Evolutionary conservation across 2,329 filamentous ascomycete species (phyloP).

Genomic region (Alternaria solani): DNA sequence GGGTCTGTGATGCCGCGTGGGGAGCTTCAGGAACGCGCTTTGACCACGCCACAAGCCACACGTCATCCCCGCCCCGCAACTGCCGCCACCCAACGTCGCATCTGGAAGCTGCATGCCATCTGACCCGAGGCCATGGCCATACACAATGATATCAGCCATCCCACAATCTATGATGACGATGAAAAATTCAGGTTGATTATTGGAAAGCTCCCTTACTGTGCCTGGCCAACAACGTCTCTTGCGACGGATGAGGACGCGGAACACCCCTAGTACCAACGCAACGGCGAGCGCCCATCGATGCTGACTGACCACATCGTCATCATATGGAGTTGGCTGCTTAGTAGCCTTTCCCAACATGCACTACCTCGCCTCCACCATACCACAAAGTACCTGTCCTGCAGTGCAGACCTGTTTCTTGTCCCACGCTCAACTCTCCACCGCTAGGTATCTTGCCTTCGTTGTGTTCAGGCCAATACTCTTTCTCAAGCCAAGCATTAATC

Average conservation of each 20-base stretch:
- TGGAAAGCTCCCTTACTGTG: not conserved
- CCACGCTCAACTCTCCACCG: constrained; percentile 83
- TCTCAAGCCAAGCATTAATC: constrained; percentile 78
- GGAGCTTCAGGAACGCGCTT: constrained; percentile 8
- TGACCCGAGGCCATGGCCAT: not conserved
- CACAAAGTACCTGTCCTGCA: constrained; percentile 78
- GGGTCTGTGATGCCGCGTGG: constrained; percentile 2
- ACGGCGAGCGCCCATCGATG: no score
- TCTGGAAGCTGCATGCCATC: not conserved
- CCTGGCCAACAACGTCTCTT: no score
- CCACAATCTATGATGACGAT: not conserved
- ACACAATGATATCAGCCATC: not conserved
- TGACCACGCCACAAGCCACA: constrained; percentile 23
- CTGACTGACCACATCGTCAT: no score
- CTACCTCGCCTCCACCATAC: constrained; percentile 75
- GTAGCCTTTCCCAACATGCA: constrained; percentile 63
- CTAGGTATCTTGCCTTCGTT: constrained; percentile 52
- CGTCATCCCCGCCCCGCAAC: constrained; percentile 16
- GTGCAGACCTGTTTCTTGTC: constrained; percentile 82
- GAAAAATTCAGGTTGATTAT: not conserved
- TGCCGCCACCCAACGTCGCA: not conserved
- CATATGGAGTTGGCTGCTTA: constrained; percentile 25
- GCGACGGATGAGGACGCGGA: no score
- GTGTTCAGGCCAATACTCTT: constrained; percentile 71
- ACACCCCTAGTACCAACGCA: no score